These are phyloP conservation scores for Persicaria maculosa DNA, from an alignment of 148 eudicot genomes.

Conservation along the genomic window DNA sequence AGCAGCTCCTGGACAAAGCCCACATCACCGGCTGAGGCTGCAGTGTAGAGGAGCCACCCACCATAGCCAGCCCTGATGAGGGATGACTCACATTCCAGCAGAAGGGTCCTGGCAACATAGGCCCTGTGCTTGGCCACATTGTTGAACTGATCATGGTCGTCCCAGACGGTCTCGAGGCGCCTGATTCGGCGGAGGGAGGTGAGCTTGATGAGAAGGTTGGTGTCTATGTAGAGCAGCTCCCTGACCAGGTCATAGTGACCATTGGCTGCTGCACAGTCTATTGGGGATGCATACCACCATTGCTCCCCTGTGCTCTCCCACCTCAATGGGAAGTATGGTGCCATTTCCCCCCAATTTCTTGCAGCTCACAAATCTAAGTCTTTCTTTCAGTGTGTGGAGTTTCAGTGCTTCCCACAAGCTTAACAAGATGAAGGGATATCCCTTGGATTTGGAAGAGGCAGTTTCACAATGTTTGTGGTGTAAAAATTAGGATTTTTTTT, in stretches of 20 bases:
- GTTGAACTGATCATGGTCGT: slow-evolving; percentile 62
- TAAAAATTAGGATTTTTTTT: too few species aligned
- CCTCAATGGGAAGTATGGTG: slow-evolving; percentile 42
- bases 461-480: neutral
- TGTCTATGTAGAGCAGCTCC: slow-evolving; percentile 70
- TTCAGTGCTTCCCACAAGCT: neutral
- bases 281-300: slow-evolving; percentile 98
- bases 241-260: slow-evolving; percentile 86
- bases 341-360: too few species aligned
- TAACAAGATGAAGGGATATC: neutral
- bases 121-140: slow-evolving; percentile 70
- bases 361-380: too few species aligned
- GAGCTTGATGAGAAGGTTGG: slow-evolving; percentile 69
- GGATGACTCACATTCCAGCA: slow-evolving; percentile 47
- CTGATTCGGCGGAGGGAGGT: slow-evolving; percentile 79
- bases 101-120: slow-evolving; percentile 50
- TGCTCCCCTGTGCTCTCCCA: slow-evolving; percentile 99
- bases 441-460: neutral
- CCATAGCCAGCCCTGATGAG: slow-evolving; percentile 69
- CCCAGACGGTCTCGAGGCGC: slow-evolving; percentile 90
- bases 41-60: slow-evolving; percentile 49
- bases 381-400: too few species aligned
- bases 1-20: too few species aligned
- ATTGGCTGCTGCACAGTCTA: slow-evolving; percentile 92
- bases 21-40: too few species aligned